Evolutionary conservation across 1,284 basidiomycete genomes (phyloP), one percentile per base, ranked within the genome.

Genomic region (Fomitopsis betulina): DNA sequence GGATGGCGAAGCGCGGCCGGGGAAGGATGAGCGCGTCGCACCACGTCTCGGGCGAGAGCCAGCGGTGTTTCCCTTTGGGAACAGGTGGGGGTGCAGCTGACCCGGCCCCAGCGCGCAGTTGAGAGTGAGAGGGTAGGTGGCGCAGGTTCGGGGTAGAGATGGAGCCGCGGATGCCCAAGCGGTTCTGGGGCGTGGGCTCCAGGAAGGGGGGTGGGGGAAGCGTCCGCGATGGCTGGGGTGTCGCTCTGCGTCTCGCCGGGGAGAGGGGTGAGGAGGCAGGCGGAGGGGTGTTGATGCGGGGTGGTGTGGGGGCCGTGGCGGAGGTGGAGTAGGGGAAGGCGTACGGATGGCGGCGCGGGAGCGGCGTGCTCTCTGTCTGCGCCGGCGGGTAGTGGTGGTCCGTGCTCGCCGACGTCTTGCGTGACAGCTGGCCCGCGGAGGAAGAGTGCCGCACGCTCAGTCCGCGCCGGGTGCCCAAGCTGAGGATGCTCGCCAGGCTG

Each of bases 11-110:
- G 52, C 87, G 78, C 5, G 89, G 89, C 0, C 87, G 79, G 3
- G 89, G 89, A 57, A 91, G 85, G 42, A 91, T 70, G 3, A 91
- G 63, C 1, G 88, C 89, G 63, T 90, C 87, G 70, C 89, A 91
- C 87, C 89, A 89, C 10, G 86, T 85, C 71, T 91, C 87, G 0
- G 87, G 81, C 1, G 84, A 81, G 2, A 90, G 65, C 86, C 86
- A 89, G 7, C 83, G 75, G 39, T 88, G 85, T 61, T 76, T 82
- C 21, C 74, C 72, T 67, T 74, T 80, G 19, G 63, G 62, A n/a
- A 27, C 12, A 19, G 42, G 21, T 21, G 21, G 57, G 4, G 19
- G 17, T 23, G 49, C 62, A 6, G 35, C 35, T 37, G 35, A 37
- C 35, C 35, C 35, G 35, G 35, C 35, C 9, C 35, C 35, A 37